These are phyloP conservation scores for Pascua guehoae DNA, from an alignment of 1,284 basidiomycete species.

Conservation along the genomic window DNA sequence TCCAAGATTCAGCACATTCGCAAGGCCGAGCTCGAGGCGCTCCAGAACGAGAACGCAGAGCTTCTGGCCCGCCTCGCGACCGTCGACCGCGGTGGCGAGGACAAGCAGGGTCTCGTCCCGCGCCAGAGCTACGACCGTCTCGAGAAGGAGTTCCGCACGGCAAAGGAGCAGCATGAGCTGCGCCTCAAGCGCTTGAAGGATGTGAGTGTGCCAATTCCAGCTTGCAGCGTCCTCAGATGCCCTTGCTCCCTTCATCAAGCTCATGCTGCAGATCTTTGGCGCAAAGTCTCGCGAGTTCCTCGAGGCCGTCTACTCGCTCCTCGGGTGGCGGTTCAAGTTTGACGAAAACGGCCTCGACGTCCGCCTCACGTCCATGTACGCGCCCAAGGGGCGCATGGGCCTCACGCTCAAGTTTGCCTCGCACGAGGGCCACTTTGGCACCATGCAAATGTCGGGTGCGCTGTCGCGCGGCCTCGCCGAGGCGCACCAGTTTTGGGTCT, in stretches of 20 bases:
- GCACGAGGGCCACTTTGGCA: constrained; percentile 53
- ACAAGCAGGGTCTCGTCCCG: constrained; percentile 44
- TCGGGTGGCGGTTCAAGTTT: constrained; percentile 57
- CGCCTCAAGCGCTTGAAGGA: constrained; percentile 53
- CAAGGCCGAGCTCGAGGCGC: constrained; percentile 50
- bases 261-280: constrained; percentile 44
- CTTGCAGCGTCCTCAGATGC: too few species aligned
- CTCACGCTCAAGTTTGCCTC: constrained; percentile 50
- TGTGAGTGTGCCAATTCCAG: constrained; percentile 34
- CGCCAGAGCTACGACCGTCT: constrained; percentile 51
- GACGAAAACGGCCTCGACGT: constrained; percentile 55
- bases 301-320: constrained; percentile 55
- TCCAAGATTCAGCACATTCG: constrained; percentile 52
- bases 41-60: constrained; percentile 53
- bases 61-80: constrained; percentile 46
- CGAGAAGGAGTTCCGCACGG: constrained; percentile 47
- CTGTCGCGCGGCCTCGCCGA: constrained; percentile 49
- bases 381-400: constrained; percentile 52
- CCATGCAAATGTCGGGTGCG: constrained; percentile 52
- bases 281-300: constrained; percentile 56
- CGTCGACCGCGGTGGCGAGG: constrained; percentile 5
- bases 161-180: constrained; percentile 53
- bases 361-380: constrained; percentile 56
- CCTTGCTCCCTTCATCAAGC: background rate
- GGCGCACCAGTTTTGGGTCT: constrained; percentile 53